These are phyloP conservation scores for Scenedesmus sp. DNA, from an alignment of 163 green algal genomes.

Conservation along the genomic window DNA sequence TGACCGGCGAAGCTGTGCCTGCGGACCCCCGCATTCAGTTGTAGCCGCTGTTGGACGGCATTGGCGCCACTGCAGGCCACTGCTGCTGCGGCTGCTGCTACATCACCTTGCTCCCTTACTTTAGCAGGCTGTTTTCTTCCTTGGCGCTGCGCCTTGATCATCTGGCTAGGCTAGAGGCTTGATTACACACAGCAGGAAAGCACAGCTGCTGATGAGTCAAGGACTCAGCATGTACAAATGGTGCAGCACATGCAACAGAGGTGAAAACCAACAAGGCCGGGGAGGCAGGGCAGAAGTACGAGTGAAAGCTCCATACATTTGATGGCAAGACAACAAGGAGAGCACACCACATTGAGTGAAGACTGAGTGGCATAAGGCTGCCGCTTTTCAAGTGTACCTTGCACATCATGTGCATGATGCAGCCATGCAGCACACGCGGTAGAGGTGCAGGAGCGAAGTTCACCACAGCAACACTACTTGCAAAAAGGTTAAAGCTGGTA, in stretches of 20 bases:
- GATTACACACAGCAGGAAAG: not conserved
- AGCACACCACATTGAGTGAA: not conserved
- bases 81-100: not conserved
- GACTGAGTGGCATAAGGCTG: not conserved
- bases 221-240: no score
- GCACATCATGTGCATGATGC: no score
- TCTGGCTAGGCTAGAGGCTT: not conserved
- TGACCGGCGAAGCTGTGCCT: not conserved
- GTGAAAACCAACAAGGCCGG: not conserved
- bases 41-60: not conserved
- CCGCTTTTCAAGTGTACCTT: no score
- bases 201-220: conserved; percentile 8
- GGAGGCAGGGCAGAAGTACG: not conserved
- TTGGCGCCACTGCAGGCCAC: not conserved
- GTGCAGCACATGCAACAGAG: not conserved
- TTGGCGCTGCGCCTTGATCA: no score
- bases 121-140: conserved; percentile 34
- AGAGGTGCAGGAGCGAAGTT: not conserved
- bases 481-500: not conserved
- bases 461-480: no score
- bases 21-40: not conserved
- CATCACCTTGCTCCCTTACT: not conserved
- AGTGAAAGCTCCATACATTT: no score
- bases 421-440: not conserved
- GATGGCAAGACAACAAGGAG: no score